phyloP scores from a whole-genome alignment of 2,329 filamentous ascomycete species.

The Neonectria faginata region DNA sequence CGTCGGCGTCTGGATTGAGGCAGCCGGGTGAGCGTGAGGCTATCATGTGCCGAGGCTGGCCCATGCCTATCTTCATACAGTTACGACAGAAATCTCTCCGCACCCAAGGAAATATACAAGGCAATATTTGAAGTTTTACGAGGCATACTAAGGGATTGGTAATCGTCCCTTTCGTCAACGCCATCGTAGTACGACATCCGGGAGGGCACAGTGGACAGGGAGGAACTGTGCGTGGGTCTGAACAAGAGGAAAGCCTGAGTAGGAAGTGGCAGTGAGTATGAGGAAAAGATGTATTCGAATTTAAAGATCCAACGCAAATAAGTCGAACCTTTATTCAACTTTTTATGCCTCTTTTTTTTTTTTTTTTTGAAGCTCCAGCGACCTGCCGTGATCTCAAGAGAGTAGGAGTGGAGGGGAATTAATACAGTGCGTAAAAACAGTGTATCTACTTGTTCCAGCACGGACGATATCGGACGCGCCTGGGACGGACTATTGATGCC shows the following conservation, averaged over 20 bases:
- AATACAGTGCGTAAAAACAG: slow-evolving; percentile 22
- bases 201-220: neutral
- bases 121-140: slow-evolving; percentile 26
- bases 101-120: slow-evolving; percentile 12
- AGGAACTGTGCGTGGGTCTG: neutral
- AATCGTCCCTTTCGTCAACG: slow-evolving; percentile 28
- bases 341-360: too few relatives aligned
- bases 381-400: neutral
- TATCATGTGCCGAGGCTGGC: neutral
- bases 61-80: neutral
- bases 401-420: neutral
- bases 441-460: neutral
- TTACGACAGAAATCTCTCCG: slow-evolving; percentile 12
- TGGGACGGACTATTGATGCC: slow-evolving; percentile 16
- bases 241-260: neutral
- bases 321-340: neutral
- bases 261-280: neutral
- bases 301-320: neutral
- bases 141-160: slow-evolving; percentile 32
- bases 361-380: too few relatives aligned
- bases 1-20: neutral
- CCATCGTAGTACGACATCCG: slow-evolving; percentile 35
- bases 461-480: slow-evolving; percentile 21
- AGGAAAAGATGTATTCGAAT: neutral
- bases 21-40: slow-evolving; percentile 7